Percentiles rank a stretch among this genome's conserved stretches.
These are phyloP conservation scores for Aspergillus sergii DNA, from an alignment of 2,329 filamentous ascomycete genomes.

Conservation along the genomic window DNA sequence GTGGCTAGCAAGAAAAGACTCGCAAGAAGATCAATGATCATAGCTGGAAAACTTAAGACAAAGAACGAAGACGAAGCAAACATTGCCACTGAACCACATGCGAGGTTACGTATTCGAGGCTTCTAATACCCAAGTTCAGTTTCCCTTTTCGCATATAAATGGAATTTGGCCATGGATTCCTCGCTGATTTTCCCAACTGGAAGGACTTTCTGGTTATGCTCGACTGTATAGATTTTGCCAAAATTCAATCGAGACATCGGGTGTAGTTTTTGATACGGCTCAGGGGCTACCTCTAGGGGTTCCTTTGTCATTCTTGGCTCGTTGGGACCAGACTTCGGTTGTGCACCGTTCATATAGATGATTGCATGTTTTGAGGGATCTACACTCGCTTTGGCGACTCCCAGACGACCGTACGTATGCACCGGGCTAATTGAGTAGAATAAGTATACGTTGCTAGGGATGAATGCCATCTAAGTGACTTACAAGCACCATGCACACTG, in stretches of 20 bases:
- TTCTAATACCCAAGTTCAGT: background rate
- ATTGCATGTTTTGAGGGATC: constrained; percentile 40
- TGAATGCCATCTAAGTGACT: constrained; percentile 9
- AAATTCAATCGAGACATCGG: constrained; percentile 44
- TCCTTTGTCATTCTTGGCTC: constrained; percentile 40
- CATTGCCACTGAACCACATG: background rate
- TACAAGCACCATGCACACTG: constrained; percentile 39
- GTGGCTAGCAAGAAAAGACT: background rate
- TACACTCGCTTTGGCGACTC: constrained; percentile 40
- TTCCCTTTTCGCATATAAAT: constrained; percentile 20
- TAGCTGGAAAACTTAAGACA: background rate
- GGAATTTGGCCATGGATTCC: constrained; percentile 29
- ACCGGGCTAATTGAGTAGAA: constrained; percentile 35
- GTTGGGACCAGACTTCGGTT: constrained; percentile 14
- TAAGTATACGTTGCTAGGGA: background rate
- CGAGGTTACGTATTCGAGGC: background rate
- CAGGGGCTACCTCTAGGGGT: constrained; percentile 38
- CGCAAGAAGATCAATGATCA: background rate
- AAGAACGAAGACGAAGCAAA: background rate
- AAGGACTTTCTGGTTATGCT: constrained; percentile 48
- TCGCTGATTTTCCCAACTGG: constrained; percentile 39
- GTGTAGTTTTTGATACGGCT: constrained; percentile 28
- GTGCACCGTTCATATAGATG: constrained; percentile 33
- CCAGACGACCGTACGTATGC: constrained; percentile 42
- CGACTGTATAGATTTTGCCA: constrained; percentile 44